Conservation (phyloP, 768 basidiomycete genomes). For the Naematelia encephala region DNA sequence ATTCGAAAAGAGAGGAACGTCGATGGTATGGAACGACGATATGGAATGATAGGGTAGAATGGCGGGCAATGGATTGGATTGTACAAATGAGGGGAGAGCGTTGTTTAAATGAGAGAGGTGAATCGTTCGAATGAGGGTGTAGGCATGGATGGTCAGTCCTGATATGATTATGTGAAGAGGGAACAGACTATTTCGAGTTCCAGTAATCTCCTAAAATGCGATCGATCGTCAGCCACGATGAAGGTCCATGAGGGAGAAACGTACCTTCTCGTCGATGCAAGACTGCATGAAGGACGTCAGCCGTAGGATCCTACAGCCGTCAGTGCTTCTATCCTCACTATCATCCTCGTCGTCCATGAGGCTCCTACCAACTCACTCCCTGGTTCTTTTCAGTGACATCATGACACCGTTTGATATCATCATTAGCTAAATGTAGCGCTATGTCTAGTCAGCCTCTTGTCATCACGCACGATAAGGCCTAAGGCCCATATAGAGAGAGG, state of each 20-base stretch:
- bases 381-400: slow-evolving; percentile 44
- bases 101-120: background rate
- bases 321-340: background rate
- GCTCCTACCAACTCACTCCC: slow-evolving; percentile 25
- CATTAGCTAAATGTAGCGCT: slow-evolving; percentile 47
- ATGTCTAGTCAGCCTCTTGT: background rate
- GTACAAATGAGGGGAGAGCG: too few species aligned
- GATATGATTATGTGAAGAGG: background rate
- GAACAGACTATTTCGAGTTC: slow-evolving; percentile 48
- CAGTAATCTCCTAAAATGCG: slow-evolving; percentile 42
- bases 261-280: slow-evolving; percentile 46
- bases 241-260: background rate
- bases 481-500: background rate
- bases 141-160: background rate
- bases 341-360: background rate
- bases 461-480: background rate
- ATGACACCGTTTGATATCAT: slow-evolving; percentile 45
- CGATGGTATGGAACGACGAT: too few species aligned
- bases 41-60: too few species aligned
- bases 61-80: too few species aligned
- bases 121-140: too few species aligned
- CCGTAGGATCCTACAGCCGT: slow-evolving; percentile 34
- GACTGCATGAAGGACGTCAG: slow-evolving; percentile 45
- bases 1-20: background rate
- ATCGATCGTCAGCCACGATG: background rate